Evolutionary conservation across 768 basidiomycete genomes (phyloP).

Genomic region (Agrocybe pediades): DNA sequence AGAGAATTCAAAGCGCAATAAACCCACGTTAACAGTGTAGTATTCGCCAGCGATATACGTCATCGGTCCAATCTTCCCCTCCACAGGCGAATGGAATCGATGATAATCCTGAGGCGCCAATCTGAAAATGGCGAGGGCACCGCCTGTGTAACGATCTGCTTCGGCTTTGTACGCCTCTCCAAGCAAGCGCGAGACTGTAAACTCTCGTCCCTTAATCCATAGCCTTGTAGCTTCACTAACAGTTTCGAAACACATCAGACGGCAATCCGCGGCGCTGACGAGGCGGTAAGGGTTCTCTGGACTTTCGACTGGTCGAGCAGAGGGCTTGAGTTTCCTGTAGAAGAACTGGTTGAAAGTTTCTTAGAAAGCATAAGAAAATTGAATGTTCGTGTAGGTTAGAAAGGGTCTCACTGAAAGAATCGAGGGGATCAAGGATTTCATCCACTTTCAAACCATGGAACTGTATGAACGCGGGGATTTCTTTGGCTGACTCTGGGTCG

Average conservation of each 20-base stretch:
- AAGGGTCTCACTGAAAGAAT: constrained; percentile 71
- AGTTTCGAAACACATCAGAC: constrained; percentile 92
- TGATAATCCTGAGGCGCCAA: constrained; percentile 96
- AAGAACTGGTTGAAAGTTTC: constrained; percentile 96
- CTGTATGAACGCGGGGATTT: constrained; percentile 86
- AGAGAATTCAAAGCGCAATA: neutral
- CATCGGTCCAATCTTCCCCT: constrained; percentile 82
- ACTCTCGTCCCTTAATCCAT: constrained; percentile 98
- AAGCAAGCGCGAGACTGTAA: constrained; percentile 76
- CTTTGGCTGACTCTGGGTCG: constrained; percentile 76
- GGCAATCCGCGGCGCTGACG: constrained; percentile 92
- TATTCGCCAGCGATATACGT: constrained; percentile 87
- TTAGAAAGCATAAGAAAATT: constrained; percentile 23
- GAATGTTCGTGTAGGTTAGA: neutral
- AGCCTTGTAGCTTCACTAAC: constrained; percentile 83
- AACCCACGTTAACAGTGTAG: constrained; percentile 88
- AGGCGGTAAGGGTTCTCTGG: constrained; percentile 77
- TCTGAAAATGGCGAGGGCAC: constrained; percentile 87
- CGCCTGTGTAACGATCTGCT: constrained; percentile 72
- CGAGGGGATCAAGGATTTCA: constrained; percentile 82
- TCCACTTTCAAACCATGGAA: constrained; percentile 85
- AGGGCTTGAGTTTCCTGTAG: constrained; percentile 81
- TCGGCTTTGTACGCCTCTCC: constrained; percentile 77
- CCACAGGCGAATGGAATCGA: constrained; percentile 88
- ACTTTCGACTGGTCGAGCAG: constrained; percentile 72